Conservation (phyloP, 2,329 filamentous ascomycete genomes). For the Trichophyton mentagrophytes region DNA sequence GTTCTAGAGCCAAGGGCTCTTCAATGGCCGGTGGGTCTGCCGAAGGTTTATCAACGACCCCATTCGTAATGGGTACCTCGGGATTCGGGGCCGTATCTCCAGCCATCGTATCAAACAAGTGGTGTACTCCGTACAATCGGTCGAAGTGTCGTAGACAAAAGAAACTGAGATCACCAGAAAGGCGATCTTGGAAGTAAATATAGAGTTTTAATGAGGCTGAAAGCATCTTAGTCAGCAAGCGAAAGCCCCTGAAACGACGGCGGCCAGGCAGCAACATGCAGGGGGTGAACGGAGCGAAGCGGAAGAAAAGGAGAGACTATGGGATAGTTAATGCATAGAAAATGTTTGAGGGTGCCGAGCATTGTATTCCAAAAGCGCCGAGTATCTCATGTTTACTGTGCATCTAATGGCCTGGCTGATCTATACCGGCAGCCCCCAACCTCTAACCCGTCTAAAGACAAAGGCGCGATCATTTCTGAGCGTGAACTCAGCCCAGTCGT, state of each 20-base stretch:
- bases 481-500: conserved; percentile 77
- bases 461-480: conserved; percentile 49
- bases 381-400: background rate
- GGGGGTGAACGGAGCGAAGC: background rate
- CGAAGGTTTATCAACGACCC: background rate
- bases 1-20: background rate
- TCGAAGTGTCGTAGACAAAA: background rate
- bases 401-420: background rate
- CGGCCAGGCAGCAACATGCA: background rate
- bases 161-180: background rate
- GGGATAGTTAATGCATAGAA: background rate
- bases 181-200: background rate
- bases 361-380: background rate
- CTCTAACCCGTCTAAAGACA: conserved; percentile 50
- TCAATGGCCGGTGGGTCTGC: background rate
- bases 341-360: background rate
- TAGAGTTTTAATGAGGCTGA: background rate
- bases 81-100: background rate
- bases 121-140: background rate
- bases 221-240: background rate
- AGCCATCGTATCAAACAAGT: background rate
- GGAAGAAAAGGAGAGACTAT: background rate
- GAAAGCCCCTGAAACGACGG: background rate
- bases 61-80: background rate
- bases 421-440: conserved; percentile 36